These are phyloP conservation scores for Buddleja alternifolia DNA, from an alignment of 257 asterid species.

Conservation along the genomic window DNA sequence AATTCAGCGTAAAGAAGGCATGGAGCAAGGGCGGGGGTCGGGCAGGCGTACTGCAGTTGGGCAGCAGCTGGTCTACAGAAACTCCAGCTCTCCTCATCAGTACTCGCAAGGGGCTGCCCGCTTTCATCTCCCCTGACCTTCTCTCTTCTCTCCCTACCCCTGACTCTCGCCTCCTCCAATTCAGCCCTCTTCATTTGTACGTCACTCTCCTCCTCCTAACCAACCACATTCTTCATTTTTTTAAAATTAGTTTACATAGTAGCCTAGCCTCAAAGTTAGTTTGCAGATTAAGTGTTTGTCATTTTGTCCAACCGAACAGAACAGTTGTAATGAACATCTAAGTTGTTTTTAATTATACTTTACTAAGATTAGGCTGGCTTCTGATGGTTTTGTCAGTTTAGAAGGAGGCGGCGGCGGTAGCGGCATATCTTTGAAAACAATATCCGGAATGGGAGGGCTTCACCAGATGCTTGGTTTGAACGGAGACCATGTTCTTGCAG, in stretches of 20 bases:
- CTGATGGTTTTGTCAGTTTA: slow-evolving; percentile 47
- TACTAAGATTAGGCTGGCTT: neutral
- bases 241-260: too few species aligned
- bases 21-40: slow-evolving; percentile 82
- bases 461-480: slow-evolving; percentile 68
- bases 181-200: slow-evolving; percentile 88
- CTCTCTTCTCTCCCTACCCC: slow-evolving; percentile 81
- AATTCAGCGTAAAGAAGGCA: slow-evolving; percentile 62
- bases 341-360: neutral
- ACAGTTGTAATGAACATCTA: neutral
- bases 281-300: slow-evolving; percentile 33
- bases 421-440: slow-evolving; percentile 63
- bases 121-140: slow-evolving; percentile 87
- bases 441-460: slow-evolving; percentile 79
- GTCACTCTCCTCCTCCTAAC: neutral
- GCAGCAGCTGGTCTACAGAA: slow-evolving; percentile 57
- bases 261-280: neutral
- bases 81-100: slow-evolving; percentile 88
- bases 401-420: too few species aligned
- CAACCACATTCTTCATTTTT: neutral
- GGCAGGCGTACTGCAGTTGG: slow-evolving; percentile 65
- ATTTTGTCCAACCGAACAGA: slow-evolving; percentile 18
- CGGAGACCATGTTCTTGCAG: slow-evolving; percentile 61
- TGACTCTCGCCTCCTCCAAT: slow-evolving; percentile 71
- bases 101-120: slow-evolving; percentile 89